These are phyloP conservation scores for Trypanosoma platydactyli DNA, from an alignment of 208 protist genomes.

Conservation along the genomic window DNA sequence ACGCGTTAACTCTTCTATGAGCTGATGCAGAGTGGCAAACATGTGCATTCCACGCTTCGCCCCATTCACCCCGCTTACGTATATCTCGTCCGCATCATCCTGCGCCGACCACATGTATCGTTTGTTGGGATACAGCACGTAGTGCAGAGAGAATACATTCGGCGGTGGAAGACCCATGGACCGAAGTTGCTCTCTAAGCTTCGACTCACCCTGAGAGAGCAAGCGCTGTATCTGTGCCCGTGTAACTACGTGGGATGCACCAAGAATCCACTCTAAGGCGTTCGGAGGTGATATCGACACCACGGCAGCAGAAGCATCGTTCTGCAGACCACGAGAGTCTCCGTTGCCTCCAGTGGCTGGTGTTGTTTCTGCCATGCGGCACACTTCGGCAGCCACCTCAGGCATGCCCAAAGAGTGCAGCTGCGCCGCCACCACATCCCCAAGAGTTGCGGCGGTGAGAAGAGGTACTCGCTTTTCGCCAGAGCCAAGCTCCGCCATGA, in stretches of 20 bases:
- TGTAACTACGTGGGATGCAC: not conserved
- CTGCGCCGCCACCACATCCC: constrained; percentile 43
- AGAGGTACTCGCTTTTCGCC: not conserved
- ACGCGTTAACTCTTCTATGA: constrained; percentile 63
- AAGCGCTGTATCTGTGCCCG: not conserved
- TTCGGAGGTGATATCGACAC: constrained; percentile 16
- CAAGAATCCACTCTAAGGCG: not conserved
- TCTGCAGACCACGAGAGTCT: not conserved
- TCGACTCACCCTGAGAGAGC: not conserved
- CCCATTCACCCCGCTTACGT: constrained; percentile 28
- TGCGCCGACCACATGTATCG: constrained; percentile 57
- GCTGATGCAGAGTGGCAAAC: constrained; percentile 57
- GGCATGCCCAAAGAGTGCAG: constrained; percentile 43
- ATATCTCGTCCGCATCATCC: constrained; percentile 37
- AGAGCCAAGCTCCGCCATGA: not conserved
- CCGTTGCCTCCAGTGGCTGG: constrained; percentile 11
- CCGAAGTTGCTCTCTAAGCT: not conserved
- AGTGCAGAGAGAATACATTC: constrained; percentile 13
- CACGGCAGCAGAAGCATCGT: constrained; percentile 21
- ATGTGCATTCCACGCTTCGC: constrained; percentile 33
- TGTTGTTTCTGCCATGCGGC: constrained; percentile 32
- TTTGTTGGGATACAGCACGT: constrained; percentile 35
- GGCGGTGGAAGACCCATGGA: constrained; percentile 17
- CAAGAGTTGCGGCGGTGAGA: constrained; percentile 11
- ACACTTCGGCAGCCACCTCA: constrained; percentile 58